These are phyloP conservation scores for Cenchrus fungigraminus DNA, from an alignment of 176 grass and related monocot genomes.

Conservation along the genomic window DNA sequence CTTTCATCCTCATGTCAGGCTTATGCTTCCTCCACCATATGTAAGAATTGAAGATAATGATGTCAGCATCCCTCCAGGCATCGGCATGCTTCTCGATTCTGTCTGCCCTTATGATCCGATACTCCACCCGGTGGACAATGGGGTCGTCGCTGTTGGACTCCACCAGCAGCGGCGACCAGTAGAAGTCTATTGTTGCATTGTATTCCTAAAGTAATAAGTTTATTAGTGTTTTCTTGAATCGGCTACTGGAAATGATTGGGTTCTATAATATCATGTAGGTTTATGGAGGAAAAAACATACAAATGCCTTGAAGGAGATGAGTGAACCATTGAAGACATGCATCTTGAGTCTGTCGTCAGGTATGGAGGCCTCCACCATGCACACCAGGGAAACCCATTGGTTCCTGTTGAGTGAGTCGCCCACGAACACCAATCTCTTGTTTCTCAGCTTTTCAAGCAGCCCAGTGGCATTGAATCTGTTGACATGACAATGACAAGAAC, in stretches of 20 bases:
- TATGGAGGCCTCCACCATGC: constrained; percentile 75
- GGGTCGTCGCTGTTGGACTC: constrained; percentile 88
- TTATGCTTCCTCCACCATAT: constrained; percentile 43
- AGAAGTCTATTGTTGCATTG: constrained; percentile 87
- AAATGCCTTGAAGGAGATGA: constrained; percentile 70
- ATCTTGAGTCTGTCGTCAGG: constrained; percentile 43
- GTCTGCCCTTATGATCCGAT: too few relatives aligned
- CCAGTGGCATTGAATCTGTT: constrained; percentile 71
- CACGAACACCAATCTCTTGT: constrained; percentile 83
- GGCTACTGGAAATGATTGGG: neutral
- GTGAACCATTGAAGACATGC: constrained; percentile 54
- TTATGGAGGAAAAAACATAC: constrained; percentile 37
- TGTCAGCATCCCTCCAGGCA: constrained; percentile 46
- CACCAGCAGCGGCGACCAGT: constrained; percentile 83
- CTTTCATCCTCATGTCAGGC: constrained; percentile 74
- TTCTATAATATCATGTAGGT: neutral
- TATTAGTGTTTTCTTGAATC: neutral
- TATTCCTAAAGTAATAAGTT: constrained; percentile 61
- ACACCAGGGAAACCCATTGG: constrained; percentile 86
- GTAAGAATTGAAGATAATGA: constrained; percentile 40
- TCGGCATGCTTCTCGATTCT: too few relatives aligned
- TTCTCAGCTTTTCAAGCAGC: constrained; percentile 65
- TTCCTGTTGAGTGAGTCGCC: constrained; percentile 90
- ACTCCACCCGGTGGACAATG: constrained; percentile 61
- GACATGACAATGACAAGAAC: neutral